phyloP scores from a whole-genome alignment of 441 rosid species.

The California macrophylla region DNA sequence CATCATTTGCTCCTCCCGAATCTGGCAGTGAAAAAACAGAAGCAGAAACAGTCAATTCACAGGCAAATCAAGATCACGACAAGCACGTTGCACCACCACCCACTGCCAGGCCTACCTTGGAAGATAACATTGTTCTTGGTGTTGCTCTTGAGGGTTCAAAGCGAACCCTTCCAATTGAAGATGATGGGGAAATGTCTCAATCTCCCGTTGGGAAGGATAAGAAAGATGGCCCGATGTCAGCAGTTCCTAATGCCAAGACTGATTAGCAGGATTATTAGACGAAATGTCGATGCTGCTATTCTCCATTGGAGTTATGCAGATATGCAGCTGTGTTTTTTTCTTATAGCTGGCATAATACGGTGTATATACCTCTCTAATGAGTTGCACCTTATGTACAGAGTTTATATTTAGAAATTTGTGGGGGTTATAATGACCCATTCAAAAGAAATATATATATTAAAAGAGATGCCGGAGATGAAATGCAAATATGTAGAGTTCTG shows the following conservation, averaged over 20 bases:
- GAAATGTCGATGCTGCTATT: not conserved
- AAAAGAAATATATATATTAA: not conserved
- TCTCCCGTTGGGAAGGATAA: constrained; percentile 25
- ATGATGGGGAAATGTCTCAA: constrained; percentile 24
- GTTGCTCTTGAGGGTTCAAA: constrained; percentile 85
- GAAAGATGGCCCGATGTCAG: constrained; percentile 35
- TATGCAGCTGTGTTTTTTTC: not conserved
- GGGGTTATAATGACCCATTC: not conserved
- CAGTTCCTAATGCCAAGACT: constrained; percentile 19
- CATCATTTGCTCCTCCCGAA: constrained; percentile 19
- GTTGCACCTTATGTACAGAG: not conserved
- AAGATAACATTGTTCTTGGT: constrained; percentile 78
- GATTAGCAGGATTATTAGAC: constrained; percentile 14
- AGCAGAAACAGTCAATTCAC: constrained; percentile 16
- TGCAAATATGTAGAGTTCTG: too few species aligned
- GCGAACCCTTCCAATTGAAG: constrained; percentile 77
- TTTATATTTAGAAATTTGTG: not conserved
- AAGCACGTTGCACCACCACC: constrained; percentile 24
- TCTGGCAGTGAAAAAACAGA: constrained; percentile 19
- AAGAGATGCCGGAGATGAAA: too few species aligned
- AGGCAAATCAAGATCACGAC: constrained; percentile 38
- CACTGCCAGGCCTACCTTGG: constrained; percentile 37
- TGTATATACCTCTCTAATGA: not conserved
- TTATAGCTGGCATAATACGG: not conserved
- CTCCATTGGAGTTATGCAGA: not conserved